Base-by-base conservation (phyloP, 495 filamentous ascomycete genomes). In the Staphylotrichum tortipilum region DNA sequence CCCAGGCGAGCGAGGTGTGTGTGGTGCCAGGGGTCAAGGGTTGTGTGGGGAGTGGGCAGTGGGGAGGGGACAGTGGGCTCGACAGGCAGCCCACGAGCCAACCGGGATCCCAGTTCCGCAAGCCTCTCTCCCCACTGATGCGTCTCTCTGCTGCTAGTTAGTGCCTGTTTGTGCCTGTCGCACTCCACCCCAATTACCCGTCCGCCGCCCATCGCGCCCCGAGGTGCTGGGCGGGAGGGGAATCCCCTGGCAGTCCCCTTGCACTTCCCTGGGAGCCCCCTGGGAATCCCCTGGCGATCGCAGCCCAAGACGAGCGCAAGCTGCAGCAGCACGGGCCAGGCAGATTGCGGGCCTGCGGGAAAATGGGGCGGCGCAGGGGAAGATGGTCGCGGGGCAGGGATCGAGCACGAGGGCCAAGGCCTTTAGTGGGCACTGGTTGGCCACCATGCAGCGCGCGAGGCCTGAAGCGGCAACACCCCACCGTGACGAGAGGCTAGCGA, bases 211-310 rank as follows among this genome's bases (percentile, higher is more conserved):
- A 34, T 44, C 5, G 17, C 33, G n/a, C 12, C n/a, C 28, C 42
- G 12, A 12, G 28, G 28, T 10, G 42, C 42, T 44, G 17, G 42
- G 22, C 7, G 37, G 17, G 4, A 12, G 36, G 4, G 15, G n/a
- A n/a, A n/a, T n/a, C n/a, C n/a, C 35, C 22, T 21, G 17, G 34
- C 14, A 37, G 34, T 6, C 14, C 34, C n/a, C 15, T 14, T 23
- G 26, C 23, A 28, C 19, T 23, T 14, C 15, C 9, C 15, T 37
- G 11, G n/a, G n/a, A 15, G 31, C 30, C 29, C 28, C 40, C 31
- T 23, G 38, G 19, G 29, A 34, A 35, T 41, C 47, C 47, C 53
- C 53, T 55, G 53, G 40, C 29, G 41, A 50, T 55, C 41, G 43
- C 47, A 37, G 47, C n/a, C n/a, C n/a, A n/a, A 50, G 41, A 34